Base-by-base conservation (phyloP, 2,329 filamentous ascomycete species). In the Epichloe sibirici region DNA sequence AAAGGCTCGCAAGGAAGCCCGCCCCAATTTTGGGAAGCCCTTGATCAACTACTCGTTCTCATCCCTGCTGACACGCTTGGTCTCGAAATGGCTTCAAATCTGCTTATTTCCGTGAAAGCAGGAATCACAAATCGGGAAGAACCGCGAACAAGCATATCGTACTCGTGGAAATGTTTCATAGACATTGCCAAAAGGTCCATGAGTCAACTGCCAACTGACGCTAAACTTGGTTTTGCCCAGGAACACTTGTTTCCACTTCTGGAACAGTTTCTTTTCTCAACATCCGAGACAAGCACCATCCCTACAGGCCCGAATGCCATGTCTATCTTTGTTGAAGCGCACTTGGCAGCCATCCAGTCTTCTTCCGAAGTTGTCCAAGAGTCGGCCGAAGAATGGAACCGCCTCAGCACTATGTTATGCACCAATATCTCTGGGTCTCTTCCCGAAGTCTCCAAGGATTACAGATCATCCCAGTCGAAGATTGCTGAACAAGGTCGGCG, bases 1-100 rank as follows among this genome's bases (percentile, higher is more conserved):
- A 87, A 83, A 60, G 91, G 93, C 3, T 95, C 91, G 0, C 88
- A 96, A 62, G 80, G 82, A n/a, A 85, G 86, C 3, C 73, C 81
- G 0, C 69, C 75, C 3, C 77, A 75, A 9, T 95, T 84, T 63
- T 98, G 93, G 93, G 68, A 74, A 28, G 79, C 78, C 15, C 65
- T 95, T 35, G 73, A 77, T 40, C 71, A 74, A 34, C 68, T 97
- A 0, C 64, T 95, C 5, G 71, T 77, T 23, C 65, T 82, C 1
- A 63, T 91, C 1, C 73, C 85, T 48, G 58, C 66, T 2, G 69
- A 77, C 13, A 60, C 69, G 1, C 61, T 71, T 5, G 61, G 65
- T 1, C 51, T 64, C 3, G 74, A 82, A 3, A 77, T 78, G 25
- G 77, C 81, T 1, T 73, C 75, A 0, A 74, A 78, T 5, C 72